Conservation (phyloP, 1,284 basidiomycete species). For the Trichosporon ovoides region DNA sequence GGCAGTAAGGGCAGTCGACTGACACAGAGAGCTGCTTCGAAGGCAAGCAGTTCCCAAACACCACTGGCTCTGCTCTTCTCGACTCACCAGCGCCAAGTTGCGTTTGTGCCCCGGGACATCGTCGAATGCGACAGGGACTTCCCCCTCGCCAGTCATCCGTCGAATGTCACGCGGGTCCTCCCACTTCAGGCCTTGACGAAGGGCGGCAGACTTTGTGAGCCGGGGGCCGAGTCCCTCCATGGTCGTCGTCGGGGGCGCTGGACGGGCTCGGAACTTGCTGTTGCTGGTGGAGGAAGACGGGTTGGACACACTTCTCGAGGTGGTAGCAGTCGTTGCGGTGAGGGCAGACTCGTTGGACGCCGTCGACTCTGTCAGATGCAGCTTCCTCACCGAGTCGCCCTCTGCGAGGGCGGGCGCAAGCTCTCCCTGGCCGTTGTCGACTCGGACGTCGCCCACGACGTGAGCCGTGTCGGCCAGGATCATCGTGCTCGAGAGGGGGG, state of each 20-base stretch:
- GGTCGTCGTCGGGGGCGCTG: constrained; percentile 23
- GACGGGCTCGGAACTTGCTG: constrained; percentile 25
- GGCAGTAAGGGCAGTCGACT: too few species aligned
- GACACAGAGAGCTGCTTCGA: not conserved
- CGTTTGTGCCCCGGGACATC: constrained; percentile 34
- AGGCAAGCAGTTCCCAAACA: not conserved
- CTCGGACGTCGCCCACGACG: not conserved
- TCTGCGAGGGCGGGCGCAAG: not conserved
- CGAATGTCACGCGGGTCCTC: constrained; percentile 22
- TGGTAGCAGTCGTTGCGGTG: constrained; percentile 5
- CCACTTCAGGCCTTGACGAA: constrained; percentile 36
- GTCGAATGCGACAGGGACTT: constrained; percentile 17
- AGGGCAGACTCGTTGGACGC: not conserved
- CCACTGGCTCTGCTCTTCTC: not conserved
- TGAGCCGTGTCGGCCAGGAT: not conserved
- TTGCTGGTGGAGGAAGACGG: not conserved
- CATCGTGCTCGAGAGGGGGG: not conserved
- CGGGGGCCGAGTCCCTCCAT: constrained; percentile 27
- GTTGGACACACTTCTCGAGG: constrained; percentile 1
- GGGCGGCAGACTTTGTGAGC: constrained; percentile 36
- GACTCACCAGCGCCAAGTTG: constrained; percentile 26
- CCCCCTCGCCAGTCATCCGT: constrained; percentile 9
- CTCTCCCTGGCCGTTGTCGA: not conserved
- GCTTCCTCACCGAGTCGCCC: not conserved
- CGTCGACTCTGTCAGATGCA: constrained; percentile 4